Percentiles rank a stretch among this genome's conserved stretches.
These are phyloP conservation scores for Mycena indigotica DNA, from an alignment of 768 basidiomycete species.

Conservation along the genomic window DNA sequence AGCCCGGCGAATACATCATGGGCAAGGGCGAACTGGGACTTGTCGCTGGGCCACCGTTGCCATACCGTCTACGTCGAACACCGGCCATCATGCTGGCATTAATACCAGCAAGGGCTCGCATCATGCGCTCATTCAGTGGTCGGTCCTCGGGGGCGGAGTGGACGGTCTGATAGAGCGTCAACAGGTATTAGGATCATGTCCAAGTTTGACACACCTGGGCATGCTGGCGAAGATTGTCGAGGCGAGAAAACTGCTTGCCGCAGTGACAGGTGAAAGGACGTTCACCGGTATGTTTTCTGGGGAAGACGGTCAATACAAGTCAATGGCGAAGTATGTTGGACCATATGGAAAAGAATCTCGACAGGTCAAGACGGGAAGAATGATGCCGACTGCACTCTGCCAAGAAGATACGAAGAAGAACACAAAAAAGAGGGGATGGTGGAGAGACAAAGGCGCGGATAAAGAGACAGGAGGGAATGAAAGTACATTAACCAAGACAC, in stretches of 20 bases:
- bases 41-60: no score
- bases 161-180: constrained; percentile 12
- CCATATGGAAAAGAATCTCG: no score
- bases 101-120: constrained; percentile 21
- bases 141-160: constrained; percentile 25
- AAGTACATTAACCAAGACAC: no score
- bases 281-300: constrained; percentile 63
- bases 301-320: no score
- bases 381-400: no score
- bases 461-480: no score
- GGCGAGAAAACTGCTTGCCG: constrained; percentile 70
- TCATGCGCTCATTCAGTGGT: constrained; percentile 24
- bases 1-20: neutral
- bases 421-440: no score
- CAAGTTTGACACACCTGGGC: constrained; percentile 44
- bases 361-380: no score
- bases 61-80: constrained; percentile 15
- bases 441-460: no score
- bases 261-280: constrained; percentile 78
- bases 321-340: no score
- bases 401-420: no score
- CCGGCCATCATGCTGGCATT: constrained; percentile 24
- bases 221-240: constrained; percentile 79
- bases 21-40: neutral
- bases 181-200: neutral